Conservation (phyloP, 2,329 filamentous ascomycete genomes). For the Colletotrichum neosansevieriae region DNA sequence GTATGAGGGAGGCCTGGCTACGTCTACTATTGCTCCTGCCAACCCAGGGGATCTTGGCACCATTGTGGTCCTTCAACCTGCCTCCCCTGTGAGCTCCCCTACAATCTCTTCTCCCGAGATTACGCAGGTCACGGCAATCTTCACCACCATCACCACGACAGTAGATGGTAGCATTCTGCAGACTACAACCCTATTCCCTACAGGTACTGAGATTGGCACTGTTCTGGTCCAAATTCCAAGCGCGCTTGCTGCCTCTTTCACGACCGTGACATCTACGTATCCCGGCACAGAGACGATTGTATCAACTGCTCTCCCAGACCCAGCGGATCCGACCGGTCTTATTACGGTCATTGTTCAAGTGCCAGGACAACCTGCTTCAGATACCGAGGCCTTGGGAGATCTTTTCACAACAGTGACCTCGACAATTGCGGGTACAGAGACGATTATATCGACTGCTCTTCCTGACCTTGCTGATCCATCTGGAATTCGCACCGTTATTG, state of each 20-base stretch:
- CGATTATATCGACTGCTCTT: neutral
- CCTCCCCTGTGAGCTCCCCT: constrained; percentile 1
- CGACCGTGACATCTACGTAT: constrained; percentile 9
- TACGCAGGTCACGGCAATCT: neutral
- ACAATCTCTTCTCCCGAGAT: neutral
- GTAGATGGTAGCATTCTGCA: constrained; percentile 11
- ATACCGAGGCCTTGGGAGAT: neutral
- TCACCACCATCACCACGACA: constrained; percentile 15
- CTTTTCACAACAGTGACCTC: constrained; percentile 1
- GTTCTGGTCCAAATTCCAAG: constrained; percentile 17
- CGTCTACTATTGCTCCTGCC: constrained; percentile 9
- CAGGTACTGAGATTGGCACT: constrained; percentile 10
- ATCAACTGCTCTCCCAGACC: neutral
- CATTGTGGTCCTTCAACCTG: constrained; percentile 8
- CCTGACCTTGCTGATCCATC: neutral
- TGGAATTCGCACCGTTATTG: neutral
- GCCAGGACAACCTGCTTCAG: neutral
- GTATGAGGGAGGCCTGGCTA: constrained; percentile 1
- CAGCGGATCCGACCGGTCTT: neutral
- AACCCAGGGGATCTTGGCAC: constrained; percentile 7
- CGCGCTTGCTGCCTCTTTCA: neutral
- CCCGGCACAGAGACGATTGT: constrained; percentile 9
- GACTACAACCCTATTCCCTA: neutral
- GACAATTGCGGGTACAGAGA: neutral
- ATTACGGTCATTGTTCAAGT: constrained; percentile 2